A percentile compares a stretch with the other conserved stretches of the same genome.
These are phyloP conservation scores for Pistacia integerrima DNA, from an alignment of 345 rosid genomes.

Conservation along the genomic window DNA sequence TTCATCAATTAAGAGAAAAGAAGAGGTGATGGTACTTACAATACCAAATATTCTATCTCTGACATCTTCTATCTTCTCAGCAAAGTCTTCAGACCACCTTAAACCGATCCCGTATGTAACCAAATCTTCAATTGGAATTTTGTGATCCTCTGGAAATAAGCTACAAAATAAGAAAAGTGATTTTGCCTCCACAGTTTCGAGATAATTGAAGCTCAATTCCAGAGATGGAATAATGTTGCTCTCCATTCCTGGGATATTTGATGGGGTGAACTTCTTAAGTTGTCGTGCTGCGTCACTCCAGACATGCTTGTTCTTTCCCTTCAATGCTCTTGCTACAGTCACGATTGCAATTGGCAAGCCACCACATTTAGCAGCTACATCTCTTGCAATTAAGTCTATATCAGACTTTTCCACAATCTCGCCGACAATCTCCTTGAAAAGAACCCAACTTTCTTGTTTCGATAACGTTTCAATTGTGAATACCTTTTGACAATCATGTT, in stretches of 20 bases:
- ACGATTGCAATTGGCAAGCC: constrained; percentile 20
- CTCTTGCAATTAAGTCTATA: neutral
- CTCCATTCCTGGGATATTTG: neutral
- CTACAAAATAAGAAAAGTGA: constrained; percentile 8
- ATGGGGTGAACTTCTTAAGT: neutral
- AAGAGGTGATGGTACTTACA: neutral
- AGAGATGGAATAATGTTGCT: neutral
- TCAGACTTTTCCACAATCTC: neutral
- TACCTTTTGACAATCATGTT: neutral
- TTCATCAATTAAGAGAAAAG: neutral
- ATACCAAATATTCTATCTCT: neutral
- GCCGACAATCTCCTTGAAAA: constrained; percentile 2
- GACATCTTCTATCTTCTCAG: neutral
- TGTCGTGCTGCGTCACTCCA: constrained; percentile 3
- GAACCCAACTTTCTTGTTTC: constrained; percentile 8
- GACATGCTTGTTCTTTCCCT: neutral
- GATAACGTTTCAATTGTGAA: neutral
- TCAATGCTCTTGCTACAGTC: constrained; percentile 12
- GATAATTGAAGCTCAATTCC: neutral
- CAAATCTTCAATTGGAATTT: constrained; percentile 9
- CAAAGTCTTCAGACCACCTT: neutral
- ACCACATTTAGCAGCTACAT: constrained; percentile 7
- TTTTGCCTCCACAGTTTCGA: neutral
- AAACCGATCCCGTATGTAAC: constrained; percentile 2
- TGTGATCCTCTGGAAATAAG: constrained; percentile 16